These are phyloP conservation scores for Cyamopsis tetragonoloba DNA, from an alignment of 306 rosid species.

Conservation along the genomic window DNA sequence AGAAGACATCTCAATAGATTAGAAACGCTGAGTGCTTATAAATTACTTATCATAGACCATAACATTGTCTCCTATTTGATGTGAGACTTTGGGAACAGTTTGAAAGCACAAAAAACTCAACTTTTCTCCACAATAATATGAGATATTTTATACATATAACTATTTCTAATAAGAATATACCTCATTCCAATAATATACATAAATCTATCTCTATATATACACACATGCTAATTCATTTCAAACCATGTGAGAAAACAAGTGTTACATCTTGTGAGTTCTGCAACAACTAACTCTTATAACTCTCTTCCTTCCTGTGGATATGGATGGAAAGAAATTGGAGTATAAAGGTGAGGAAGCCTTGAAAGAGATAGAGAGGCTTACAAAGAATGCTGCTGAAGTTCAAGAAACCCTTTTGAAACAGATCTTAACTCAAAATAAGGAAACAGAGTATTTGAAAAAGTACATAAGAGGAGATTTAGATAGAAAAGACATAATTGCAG, in stretches of 20 bases:
- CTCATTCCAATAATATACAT: constrained; percentile 4
- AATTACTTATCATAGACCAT: no score
- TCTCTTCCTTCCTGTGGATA: constrained; percentile 23
- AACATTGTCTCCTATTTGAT: no score
- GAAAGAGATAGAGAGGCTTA: constrained; percentile 76
- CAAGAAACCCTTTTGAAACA: constrained; percentile 63
- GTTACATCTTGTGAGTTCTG: constrained; percentile 9
- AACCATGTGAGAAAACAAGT: constrained; percentile 34
- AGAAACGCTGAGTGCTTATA: no score
- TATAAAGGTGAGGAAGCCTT: constrained; percentile 88
- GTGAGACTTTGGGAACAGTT: no score
- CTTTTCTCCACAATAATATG: no score
- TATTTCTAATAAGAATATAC: no score
- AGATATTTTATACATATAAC: no score
- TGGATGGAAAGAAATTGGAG: constrained; percentile 84
- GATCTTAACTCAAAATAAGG: constrained; percentile 54
- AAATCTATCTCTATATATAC: constrained; percentile 36
- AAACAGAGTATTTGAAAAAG: constrained; percentile 68
- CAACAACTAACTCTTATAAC: background rate
- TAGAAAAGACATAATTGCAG: constrained; percentile 24
- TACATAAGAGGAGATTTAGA: constrained; percentile 40
- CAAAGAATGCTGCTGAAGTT: constrained; percentile 57
- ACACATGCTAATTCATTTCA: constrained; percentile 25
- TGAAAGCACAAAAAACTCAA: no score
- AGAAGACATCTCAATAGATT: no score